phyloP scores from a whole-genome alignment of 257 asterid genomes.

The Striga asiatica region DNA sequence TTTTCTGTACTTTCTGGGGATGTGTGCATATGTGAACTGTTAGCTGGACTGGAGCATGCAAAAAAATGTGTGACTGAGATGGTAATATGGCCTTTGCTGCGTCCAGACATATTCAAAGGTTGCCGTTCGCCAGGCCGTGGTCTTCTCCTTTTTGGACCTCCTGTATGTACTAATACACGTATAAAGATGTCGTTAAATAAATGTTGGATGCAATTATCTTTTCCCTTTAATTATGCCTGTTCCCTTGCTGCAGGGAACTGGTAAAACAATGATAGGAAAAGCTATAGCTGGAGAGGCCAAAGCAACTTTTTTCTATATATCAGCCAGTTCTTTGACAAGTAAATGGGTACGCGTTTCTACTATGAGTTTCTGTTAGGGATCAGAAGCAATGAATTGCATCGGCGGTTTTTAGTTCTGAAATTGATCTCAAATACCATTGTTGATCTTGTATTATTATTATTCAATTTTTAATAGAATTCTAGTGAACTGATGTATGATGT shows the following conservation, averaged over 20 bases:
- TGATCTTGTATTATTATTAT: slow-evolving; percentile 6
- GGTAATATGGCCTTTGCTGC: slow-evolving; percentile 97
- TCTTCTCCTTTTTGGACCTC: slow-evolving; percentile 99
- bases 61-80: slow-evolving; percentile 97
- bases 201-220: slow-evolving; percentile 1
- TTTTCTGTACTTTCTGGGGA: neutral
- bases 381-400: neutral
- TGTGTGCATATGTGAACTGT: slow-evolving; percentile 8
- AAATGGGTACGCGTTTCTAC: slow-evolving; percentile 64
- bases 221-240: slow-evolving; percentile 19
- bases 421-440: neutral
- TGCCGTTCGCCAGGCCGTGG: slow-evolving; percentile 99
- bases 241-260: slow-evolving; percentile 69
- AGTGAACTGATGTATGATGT: neutral
- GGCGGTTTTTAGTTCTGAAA: slow-evolving; percentile 5
- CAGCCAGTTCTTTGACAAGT: slow-evolving; percentile 98
- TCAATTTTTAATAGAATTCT: neutral
- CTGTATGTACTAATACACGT: too few relatives aligned
- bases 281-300: slow-evolving; percentile 99
- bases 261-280: slow-evolving; percentile 98
- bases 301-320: slow-evolving; percentile 96
- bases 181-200: neutral
- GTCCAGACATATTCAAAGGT: slow-evolving; percentile 95
- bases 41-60: slow-evolving; percentile 98
- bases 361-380: slow-evolving; percentile 4